Evolutionary conservation across 495 filamentous ascomycete genomes (phyloP), one percentile per base, ranked within the genome.

Genomic region (Parathielavia hyrcaniae): DNA sequence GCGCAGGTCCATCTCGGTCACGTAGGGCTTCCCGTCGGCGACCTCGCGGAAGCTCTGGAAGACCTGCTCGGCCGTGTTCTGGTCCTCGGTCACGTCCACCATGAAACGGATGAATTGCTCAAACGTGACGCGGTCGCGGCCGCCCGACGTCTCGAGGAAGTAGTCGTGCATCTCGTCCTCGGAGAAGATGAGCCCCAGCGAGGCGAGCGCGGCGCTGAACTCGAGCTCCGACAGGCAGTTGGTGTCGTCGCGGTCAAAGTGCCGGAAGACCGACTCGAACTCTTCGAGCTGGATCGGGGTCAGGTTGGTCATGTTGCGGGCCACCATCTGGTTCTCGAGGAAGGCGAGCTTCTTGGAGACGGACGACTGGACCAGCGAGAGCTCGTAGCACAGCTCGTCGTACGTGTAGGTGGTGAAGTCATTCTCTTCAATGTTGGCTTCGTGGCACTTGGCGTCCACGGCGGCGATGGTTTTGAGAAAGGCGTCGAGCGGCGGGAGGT

Each of bases 81-180:
- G 93, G 66, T 98, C 93, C 71, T 98, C 93, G 1, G 95, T 97
- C 40, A 96, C 92, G 63, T 91, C 89, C 9, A 98, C 93, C 93
- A 98, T 98, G 75, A 97, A 98, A 22, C 87, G 82, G 71, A 98
- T 98, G 69, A 98, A 98, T 71, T 97, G 95, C 74, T 98, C 93
- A 68, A 98, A 98, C 10, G 88, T 92, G 51, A 98, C 93, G 58
- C 85, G 80, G 62, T 83, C 79, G 39, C 80, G 77, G 1, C 85
- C 83, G 30, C 76, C 86, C 57, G 88, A 89, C n/a, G 89, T 90
- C 23, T 86, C 84, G 30, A 83, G 63, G 67, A 95, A 97, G 57
- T 91, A 89, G 35, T 89, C 81, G 66, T 96, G 90, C 95, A 97
- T 97, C 73, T 98, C 93, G 16, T 88, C 83, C 64, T 97, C 91